Evolutionary conservation across 305 asterid genomes (phyloP).

Genomic region (Fraxinus xanthoxyloides): DNA sequence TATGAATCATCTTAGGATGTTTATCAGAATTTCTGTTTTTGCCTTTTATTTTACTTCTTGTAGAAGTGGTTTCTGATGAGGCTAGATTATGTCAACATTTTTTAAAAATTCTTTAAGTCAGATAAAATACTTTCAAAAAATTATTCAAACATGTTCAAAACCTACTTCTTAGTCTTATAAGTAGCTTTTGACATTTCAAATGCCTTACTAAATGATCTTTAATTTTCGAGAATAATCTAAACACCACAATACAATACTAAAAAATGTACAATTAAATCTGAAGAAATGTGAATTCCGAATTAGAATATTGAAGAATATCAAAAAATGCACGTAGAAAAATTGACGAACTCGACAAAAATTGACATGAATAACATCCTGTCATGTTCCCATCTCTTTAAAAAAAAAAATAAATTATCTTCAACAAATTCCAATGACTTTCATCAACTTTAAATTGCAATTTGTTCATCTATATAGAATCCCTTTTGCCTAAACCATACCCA

Average conservation of each 20-base stretch:
- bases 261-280: background rate
- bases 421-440: background rate
- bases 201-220: background rate
- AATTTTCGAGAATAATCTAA: background rate
- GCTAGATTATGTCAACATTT: background rate
- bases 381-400: constrained; percentile 5
- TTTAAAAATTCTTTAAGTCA: background rate
- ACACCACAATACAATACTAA: background rate
- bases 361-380: constrained; percentile 16
- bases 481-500: background rate
- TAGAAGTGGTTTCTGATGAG: background rate
- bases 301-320: background rate
- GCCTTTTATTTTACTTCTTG: background rate
- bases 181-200: background rate
- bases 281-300: background rate
- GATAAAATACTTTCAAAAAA: background rate
- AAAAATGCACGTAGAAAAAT: background rate
- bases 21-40: background rate
- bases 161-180: background rate
- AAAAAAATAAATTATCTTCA: background rate
- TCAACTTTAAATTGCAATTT: background rate
- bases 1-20: background rate
- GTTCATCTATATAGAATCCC: background rate
- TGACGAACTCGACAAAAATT: background rate
- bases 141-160: background rate